Conservation (phyloP, 129 eudicot species). For the Pittosporum tobira region DNA sequence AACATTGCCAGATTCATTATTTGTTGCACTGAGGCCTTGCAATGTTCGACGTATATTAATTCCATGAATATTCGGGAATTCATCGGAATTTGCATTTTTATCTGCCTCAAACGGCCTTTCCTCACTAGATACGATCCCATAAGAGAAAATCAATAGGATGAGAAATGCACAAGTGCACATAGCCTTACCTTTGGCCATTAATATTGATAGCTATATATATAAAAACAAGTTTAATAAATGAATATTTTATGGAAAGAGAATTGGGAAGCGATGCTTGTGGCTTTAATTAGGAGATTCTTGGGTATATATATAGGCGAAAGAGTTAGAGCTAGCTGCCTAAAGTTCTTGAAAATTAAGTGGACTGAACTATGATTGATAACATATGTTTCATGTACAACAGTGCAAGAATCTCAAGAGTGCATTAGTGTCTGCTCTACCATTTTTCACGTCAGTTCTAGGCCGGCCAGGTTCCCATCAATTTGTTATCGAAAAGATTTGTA, state of each 20-base stretch:
- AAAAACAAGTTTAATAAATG: too few relatives aligned
- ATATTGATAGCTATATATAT: too few relatives aligned
- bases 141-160: not conserved
- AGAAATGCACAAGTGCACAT: conserved; percentile 3
- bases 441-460: too few relatives aligned
- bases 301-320: not conserved
- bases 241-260: too few relatives aligned
- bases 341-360: not conserved
- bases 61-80: not conserved
- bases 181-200: not conserved
- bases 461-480: too few relatives aligned
- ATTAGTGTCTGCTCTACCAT: too few relatives aligned
- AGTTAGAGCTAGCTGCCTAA: not conserved
- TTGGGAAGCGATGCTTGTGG: not conserved
- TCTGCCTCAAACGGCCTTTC: not conserved
- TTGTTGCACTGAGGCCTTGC: too few relatives aligned
- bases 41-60: not conserved
- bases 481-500: too few relatives aligned
- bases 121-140: not conserved
- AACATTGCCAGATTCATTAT: too few relatives aligned
- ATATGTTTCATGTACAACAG: too few relatives aligned
- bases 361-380: not conserved
- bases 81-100: not conserved
- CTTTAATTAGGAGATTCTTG: not conserved
- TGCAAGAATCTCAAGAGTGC: too few relatives aligned